These are phyloP conservation scores for Marasmius tenuissimus DNA, from an alignment of 1,284 basidiomycete genomes.

Conservation along the genomic window DNA sequence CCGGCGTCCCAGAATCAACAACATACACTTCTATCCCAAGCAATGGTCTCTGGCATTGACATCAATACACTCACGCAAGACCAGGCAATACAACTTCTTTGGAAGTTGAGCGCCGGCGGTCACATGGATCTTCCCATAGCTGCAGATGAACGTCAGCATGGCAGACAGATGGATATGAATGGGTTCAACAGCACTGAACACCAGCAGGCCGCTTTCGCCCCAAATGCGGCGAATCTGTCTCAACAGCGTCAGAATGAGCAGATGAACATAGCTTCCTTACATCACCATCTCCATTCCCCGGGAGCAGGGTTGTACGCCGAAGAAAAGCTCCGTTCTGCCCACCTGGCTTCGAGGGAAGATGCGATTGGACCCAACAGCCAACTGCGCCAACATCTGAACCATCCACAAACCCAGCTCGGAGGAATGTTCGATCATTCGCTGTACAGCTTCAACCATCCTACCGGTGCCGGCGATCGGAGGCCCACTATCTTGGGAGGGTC, in stretches of 20 bases:
- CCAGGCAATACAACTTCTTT: constrained; percentile 66
- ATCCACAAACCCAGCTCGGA: neutral
- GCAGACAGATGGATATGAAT: neutral
- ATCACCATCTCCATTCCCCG: constrained; percentile 16
- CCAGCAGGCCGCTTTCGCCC: constrained; percentile 1
- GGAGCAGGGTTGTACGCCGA: constrained; percentile 20
- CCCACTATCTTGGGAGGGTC: constrained; percentile 15
- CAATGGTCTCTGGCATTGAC: constrained; percentile 4
- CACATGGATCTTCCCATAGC: constrained; percentile 30
- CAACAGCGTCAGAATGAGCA: neutral
- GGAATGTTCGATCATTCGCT: neutral
- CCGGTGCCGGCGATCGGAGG: neutral
- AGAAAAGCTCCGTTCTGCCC: constrained; percentile 28
- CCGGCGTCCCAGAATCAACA: neutral
- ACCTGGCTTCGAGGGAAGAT: constrained; percentile 20
- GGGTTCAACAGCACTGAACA: neutral
- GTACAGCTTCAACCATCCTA: neutral
- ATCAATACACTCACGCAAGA: constrained; percentile 51
- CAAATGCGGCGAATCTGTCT: neutral
- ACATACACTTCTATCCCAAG: neutral
- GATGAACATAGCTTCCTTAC: neutral
- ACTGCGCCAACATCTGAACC: neutral
- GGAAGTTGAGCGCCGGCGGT: constrained; percentile 54
- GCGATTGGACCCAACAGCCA: constrained; percentile 16
- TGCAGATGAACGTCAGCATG: constrained; percentile 4